These are phyloP conservation scores for Logfia minima DNA, from an alignment of 129 eudicot genomes.

Conservation along the genomic window DNA sequence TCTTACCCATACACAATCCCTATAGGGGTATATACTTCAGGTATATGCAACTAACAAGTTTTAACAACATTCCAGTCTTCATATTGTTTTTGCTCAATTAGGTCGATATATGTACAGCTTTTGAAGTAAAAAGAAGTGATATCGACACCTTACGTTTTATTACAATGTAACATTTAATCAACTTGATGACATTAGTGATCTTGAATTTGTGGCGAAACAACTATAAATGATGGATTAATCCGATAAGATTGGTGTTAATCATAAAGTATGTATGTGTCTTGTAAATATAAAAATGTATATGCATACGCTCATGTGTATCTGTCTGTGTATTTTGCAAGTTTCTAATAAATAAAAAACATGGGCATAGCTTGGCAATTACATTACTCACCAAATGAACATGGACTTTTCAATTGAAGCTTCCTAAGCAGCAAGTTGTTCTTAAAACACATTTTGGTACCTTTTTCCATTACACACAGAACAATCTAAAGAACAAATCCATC, in stretches of 20 bases:
- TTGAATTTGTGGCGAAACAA: not conserved
- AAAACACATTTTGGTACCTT: not conserved
- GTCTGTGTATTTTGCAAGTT: not conserved
- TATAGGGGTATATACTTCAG: not conserved
- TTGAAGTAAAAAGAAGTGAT: not conserved
- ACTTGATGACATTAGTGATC: no score
- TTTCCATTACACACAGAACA: not conserved
- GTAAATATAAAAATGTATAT: not conserved
- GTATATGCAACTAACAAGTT: not conserved
- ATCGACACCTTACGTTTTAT: no score
- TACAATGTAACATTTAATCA: no score
- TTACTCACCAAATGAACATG: not conserved
- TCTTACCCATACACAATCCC: not conserved
- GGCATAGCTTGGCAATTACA: not conserved
- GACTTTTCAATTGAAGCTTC: not conserved
- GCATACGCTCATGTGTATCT: no score
- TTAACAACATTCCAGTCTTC: not conserved
- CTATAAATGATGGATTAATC: not conserved
- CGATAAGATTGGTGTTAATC: not conserved
- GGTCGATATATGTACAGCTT: not conserved
- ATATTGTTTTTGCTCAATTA: not conserved
- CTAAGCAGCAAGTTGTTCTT: not conserved
- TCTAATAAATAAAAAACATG: not conserved
- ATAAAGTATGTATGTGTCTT: not conserved
- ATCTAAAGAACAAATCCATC: conserved; percentile 2